phyloP scores from a whole-genome alignment of 768 basidiomycete genomes.

The Termitomyces sp. region DNA sequence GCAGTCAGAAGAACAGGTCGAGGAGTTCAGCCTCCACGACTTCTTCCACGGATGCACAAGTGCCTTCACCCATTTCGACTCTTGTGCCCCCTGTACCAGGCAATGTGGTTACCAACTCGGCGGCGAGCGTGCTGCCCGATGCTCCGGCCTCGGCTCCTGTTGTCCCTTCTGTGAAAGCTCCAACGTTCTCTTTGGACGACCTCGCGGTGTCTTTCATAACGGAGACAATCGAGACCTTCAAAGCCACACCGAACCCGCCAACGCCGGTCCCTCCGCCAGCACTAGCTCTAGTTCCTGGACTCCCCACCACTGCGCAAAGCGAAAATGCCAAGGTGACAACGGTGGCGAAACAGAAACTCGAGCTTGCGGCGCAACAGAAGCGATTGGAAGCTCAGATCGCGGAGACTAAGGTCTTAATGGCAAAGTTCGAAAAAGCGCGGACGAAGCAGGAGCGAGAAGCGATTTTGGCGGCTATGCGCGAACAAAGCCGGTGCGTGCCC shows the following conservation, averaged over 20 bases:
- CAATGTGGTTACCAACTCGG: neutral
- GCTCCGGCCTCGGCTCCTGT: neutral
- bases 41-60: constrained; percentile 2
- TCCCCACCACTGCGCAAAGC: neutral
- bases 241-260: constrained; percentile 21
- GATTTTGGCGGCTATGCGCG: constrained; percentile 42
- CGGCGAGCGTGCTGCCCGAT: neutral
- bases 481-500: constrained; percentile 50
- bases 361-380: constrained; percentile 45
- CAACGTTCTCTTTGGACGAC: constrained; percentile 41
- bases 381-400: constrained; percentile 49
- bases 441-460: constrained; percentile 50
- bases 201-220: constrained; percentile 57
- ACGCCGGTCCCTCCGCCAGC: neutral
- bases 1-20: constrained; percentile 31
- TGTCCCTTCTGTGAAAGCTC: constrained; percentile 10
- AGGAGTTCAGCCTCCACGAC: constrained; percentile 4
- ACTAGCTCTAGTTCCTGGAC: neutral
- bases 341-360: constrained; percentile 14
- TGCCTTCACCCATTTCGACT: neutral
- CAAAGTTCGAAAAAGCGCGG: constrained; percentile 36
- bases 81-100: neutral
- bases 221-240: constrained; percentile 47
- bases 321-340: neutral
- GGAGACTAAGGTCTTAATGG: constrained; percentile 51